A percentile compares a stretch with the other conserved stretches of the same genome.
These are phyloP conservation scores for Xylaria venustula DNA, from an alignment of 495 filamentous ascomycete genomes.

Conservation along the genomic window DNA sequence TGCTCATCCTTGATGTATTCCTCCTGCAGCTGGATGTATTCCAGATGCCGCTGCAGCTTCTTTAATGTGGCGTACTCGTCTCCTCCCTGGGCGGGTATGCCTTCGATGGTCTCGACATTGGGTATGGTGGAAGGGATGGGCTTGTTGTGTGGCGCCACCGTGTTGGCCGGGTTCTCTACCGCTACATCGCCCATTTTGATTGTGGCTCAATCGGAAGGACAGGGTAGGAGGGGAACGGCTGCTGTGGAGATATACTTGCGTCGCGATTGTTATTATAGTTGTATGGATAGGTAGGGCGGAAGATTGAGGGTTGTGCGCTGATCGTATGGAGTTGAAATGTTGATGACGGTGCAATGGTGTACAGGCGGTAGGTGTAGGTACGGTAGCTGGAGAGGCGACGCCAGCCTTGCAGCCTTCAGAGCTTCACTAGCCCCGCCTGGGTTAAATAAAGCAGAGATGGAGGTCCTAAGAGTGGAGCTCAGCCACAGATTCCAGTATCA, in stretches of 20 bases:
- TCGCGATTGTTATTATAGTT: neutral
- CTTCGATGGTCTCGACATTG: slow-evolving; percentile 86
- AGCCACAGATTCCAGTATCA: neutral
- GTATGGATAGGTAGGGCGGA: neutral
- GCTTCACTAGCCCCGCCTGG: neutral
- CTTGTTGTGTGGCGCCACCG: slow-evolving; percentile 72
- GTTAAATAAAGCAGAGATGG: neutral
- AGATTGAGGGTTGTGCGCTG: neutral
- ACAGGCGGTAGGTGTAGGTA: slow-evolving; percentile 3
- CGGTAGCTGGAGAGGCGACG: slow-evolving; percentile 19
- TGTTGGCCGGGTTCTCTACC: slow-evolving; percentile 76
- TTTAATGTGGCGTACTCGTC: slow-evolving; percentile 96
- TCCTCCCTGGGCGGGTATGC: slow-evolving; percentile 71
- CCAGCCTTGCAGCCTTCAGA: slow-evolving; percentile 35
- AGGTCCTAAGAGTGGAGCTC: neutral
- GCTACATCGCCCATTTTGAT: slow-evolving; percentile 76
- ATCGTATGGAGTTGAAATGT: neutral
- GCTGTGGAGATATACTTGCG: neutral
- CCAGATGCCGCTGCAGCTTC: slow-evolving; percentile 90
- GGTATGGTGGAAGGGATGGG: slow-evolving; percentile 77
- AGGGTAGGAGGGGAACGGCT: neutral
- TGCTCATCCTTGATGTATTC: slow-evolving; percentile 99
- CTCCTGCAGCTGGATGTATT: slow-evolving; percentile 98
- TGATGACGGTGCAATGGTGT: neutral
- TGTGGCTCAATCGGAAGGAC: neutral